phyloP scores from a whole-genome alignment of 352 stramenopile species.

The Phytophthora constricta region DNA sequence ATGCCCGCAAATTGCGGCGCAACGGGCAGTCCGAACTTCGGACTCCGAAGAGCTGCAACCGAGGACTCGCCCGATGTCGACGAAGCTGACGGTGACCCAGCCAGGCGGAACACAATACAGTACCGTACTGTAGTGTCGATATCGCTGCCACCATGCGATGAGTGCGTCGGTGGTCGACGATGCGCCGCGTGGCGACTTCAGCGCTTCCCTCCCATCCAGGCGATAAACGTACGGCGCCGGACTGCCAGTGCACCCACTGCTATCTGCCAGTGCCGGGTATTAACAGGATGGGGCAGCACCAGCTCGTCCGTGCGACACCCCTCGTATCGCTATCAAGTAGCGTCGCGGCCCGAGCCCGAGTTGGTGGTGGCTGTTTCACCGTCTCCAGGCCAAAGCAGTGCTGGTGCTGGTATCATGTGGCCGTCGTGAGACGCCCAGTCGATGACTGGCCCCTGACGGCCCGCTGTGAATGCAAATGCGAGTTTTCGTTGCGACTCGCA shows the following conservation, averaged over 20 bases:
- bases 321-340: slow-evolving; percentile 26
- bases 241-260: not conserved
- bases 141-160: not conserved
- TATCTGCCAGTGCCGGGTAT: no score
- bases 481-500: not conserved
- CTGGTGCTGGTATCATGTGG: slow-evolving; percentile 3
- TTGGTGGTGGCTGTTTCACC: not conserved
- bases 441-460: not conserved
- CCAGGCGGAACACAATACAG: not conserved
- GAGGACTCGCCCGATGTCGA: not conserved
- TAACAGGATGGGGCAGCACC: slow-evolving; percentile 11
- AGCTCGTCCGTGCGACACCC: slow-evolving; percentile 17
- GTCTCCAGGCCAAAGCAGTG: no score
- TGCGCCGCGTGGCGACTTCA: not conserved
- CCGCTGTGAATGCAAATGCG: not conserved
- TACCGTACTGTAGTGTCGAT: no score
- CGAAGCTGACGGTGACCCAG: no score
- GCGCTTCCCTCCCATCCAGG: slow-evolving; percentile 31
- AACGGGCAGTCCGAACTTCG: no score
- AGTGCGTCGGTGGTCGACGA: not conserved
- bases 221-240: slow-evolving; percentile 37
- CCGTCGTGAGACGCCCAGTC: not conserved
- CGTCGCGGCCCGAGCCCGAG: not conserved
- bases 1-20: no score
- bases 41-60: no score